These are phyloP conservation scores for Fusarium newnesense DNA, from an alignment of 2,329 filamentous ascomycete species.

Conservation along the genomic window DNA sequence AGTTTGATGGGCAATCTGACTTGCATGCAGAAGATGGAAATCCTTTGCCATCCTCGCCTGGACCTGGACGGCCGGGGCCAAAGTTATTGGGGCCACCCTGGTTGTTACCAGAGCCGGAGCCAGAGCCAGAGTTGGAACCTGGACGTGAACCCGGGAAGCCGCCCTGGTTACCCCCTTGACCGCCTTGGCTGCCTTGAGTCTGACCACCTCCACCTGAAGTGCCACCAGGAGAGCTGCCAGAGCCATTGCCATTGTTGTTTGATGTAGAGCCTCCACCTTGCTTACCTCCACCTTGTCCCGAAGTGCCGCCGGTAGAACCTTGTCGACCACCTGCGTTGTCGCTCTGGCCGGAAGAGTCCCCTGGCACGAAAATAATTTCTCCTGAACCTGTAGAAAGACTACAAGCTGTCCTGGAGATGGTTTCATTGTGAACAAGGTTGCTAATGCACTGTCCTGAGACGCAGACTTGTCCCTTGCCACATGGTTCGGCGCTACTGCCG, in stretches of 20 bases:
- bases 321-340: not conserved
- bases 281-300: not conserved
- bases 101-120: slow-evolving; percentile 1
- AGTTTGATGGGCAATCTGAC: not conserved
- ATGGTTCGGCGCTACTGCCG: slow-evolving; percentile 1
- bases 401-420: not conserved
- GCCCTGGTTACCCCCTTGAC: not conserved
- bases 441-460: slow-evolving; percentile 20
- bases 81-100: not conserved
- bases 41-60: not conserved
- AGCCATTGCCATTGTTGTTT: not conserved
- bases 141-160: not conserved
- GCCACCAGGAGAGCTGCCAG: not conserved
- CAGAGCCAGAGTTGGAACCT: not conserved
- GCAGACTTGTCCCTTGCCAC: slow-evolving; percentile 15
- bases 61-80: not conserved
- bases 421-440: not conserved
- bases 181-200: not conserved
- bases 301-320: not conserved
- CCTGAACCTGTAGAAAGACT: not conserved
- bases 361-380: not conserved
- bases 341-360: not conserved
- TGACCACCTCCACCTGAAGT: not conserved
- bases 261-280: not conserved
- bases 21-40: not conserved